Evolutionary conservation across 768 basidiomycete genomes (phyloP).

Genomic region (Russula sp.): DNA sequence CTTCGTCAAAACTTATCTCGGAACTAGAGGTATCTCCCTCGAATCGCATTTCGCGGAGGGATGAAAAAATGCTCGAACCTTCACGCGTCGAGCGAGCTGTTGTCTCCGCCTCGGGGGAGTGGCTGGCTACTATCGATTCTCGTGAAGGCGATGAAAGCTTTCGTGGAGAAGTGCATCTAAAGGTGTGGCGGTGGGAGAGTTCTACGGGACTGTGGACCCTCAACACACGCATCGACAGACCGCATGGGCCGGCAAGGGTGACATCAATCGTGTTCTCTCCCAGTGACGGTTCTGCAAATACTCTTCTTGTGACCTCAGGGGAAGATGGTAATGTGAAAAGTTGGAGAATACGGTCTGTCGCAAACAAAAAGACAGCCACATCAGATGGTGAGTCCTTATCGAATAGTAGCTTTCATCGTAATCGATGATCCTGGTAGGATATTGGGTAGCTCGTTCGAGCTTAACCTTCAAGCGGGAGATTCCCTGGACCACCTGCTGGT

Average conservation of each 20-base stretch:
- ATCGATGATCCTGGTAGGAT: constrained; percentile 35
- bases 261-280: constrained; percentile 68
- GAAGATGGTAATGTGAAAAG: constrained; percentile 70
- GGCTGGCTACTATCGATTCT: constrained; percentile 88
- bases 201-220: constrained; percentile 58
- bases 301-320: constrained; percentile 64
- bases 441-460: constrained; percentile 76
- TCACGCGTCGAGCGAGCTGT: constrained; percentile 64
- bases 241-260: constrained; percentile 64
- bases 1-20: constrained; percentile 58
- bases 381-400: constrained; percentile 42
- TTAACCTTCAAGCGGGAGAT: constrained; percentile 60
- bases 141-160: constrained; percentile 61
- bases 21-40: constrained; percentile 93
- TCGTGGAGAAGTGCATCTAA: constrained; percentile 69
- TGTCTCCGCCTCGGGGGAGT: constrained; percentile 62
- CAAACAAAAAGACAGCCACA: constrained; percentile 36
- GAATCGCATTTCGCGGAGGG: constrained; percentile 78
- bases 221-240: constrained; percentile 84
- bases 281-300: constrained; percentile 24
- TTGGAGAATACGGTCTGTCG: constrained; percentile 58
- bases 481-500: constrained; percentile 67
- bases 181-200: constrained; percentile 84
- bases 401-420: not conserved
- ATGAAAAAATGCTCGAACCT: constrained; percentile 69